phyloP scores from a whole-genome alignment of 2,329 filamentous ascomycete genomes.

The Sporothrix protearum region DNA sequence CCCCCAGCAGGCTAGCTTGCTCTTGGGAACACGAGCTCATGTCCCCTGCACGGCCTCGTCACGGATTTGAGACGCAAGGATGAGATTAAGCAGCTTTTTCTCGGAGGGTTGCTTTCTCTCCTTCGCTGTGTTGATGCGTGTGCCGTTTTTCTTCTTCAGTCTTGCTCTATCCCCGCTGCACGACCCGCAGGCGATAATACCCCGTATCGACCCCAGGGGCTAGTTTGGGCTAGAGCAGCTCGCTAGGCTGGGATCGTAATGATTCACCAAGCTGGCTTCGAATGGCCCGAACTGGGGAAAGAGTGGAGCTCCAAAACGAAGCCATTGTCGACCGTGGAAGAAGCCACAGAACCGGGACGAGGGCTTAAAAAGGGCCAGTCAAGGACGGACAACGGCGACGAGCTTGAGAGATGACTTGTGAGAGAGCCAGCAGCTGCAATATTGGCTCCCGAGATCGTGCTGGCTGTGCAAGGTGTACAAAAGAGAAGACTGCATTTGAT shows the following conservation, averaged over 20 bases:
- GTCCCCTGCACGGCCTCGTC: not conserved
- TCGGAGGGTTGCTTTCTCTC: not conserved
- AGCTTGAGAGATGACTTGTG: not conserved
- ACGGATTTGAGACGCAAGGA: slow-evolving; percentile 8
- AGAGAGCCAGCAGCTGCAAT: not conserved
- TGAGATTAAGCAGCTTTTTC: slow-evolving; percentile 14
- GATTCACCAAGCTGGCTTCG: slow-evolving; percentile 7
- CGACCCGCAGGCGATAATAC: not conserved
- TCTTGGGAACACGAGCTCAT: slow-evolving; percentile 6
- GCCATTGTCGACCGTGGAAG: not conserved
- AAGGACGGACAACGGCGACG: not conserved
- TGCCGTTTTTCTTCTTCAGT: not conserved
- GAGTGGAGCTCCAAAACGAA: not conserved
- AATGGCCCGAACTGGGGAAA: not conserved
- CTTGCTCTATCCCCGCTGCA: not conserved
- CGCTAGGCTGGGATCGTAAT: slow-evolving; percentile 11
- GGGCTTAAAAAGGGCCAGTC: not conserved
- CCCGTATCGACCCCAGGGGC: not conserved
- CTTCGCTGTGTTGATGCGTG: not conserved
- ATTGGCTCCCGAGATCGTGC: not conserved
- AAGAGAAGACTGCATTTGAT: not conserved
- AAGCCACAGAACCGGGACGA: not conserved
- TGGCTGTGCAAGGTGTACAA: not conserved
- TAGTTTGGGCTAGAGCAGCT: slow-evolving; percentile 4
- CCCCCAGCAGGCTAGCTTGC: not conserved